Evolutionary conservation across 2,329 filamentous ascomycete genomes (phyloP).

Genomic region (Hypoxylon sp.): DNA sequence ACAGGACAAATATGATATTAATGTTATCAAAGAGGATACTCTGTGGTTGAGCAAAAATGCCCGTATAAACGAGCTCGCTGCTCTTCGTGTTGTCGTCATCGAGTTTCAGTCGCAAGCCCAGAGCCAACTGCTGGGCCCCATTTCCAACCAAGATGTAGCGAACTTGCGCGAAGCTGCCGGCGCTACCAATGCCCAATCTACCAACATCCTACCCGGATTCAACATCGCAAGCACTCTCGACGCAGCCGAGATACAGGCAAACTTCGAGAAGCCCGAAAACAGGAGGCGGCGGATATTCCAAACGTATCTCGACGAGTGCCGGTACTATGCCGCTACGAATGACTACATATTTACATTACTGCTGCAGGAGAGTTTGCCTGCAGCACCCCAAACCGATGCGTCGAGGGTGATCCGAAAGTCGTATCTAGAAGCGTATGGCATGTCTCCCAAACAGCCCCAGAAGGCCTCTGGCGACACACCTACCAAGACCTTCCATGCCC

Average conservation of each 20-base stretch:
- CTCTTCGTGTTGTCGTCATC: conserved; percentile 79
- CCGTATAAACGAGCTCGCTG: conserved; percentile 80
- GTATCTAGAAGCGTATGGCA: conserved; percentile 45
- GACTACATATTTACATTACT: conserved; percentile 64
- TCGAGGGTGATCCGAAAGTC: conserved; percentile 44
- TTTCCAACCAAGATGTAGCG: conserved; percentile 80
- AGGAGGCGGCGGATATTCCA: conserved; percentile 74
- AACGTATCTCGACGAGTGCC: conserved; percentile 76
- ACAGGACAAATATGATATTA: conserved; percentile 74
- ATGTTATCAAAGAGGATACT: conserved; percentile 83
- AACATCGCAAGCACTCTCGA: conserved; percentile 57
- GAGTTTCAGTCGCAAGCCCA: conserved; percentile 86
- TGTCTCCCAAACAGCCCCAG: conserved; percentile 44
- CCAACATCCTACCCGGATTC: conserved; percentile 64
- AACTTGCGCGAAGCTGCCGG: conserved; percentile 80
- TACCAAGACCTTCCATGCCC: conserved; percentile 52
- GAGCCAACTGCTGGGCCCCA: conserved; percentile 73
- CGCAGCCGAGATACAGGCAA: conserved; percentile 62
- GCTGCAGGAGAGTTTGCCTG: conserved; percentile 50
- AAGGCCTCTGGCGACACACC: conserved; percentile 42
- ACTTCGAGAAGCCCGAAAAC: conserved; percentile 69
- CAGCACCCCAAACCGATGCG: conserved; percentile 38
- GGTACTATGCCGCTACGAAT: conserved; percentile 70
- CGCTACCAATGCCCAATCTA: conserved; percentile 65
- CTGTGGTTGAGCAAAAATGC: conserved; percentile 84